These are phyloP conservation scores for Cercospora sesami DNA, from an alignment of 2,329 filamentous ascomycete genomes.

Conservation along the genomic window DNA sequence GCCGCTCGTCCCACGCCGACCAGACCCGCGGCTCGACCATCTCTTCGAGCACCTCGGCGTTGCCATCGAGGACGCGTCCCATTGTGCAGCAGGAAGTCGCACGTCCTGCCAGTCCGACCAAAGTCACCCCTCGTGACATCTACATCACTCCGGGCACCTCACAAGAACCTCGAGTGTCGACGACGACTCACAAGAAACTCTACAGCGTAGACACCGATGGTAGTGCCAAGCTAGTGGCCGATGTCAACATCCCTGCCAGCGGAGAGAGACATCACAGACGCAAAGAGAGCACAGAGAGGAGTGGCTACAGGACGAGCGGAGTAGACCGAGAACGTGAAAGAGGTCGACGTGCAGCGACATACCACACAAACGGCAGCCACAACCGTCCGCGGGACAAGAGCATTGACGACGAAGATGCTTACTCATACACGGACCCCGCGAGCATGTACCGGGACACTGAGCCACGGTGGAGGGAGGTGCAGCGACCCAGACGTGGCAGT, in stretches of 20 bases:
- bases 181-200: slow-evolving; percentile 48
- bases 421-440: slow-evolving; percentile 53
- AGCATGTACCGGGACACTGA: slow-evolving; percentile 55
- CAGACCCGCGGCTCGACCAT: slow-evolving; percentile 36
- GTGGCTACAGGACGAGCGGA: slow-evolving; percentile 28
- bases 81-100: slow-evolving; percentile 38
- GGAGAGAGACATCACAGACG: slow-evolving; percentile 42
- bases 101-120: slow-evolving; percentile 46
- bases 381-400: slow-evolving; percentile 31
- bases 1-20: slow-evolving; percentile 47
- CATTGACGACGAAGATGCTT: slow-evolving; percentile 47
- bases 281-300: slow-evolving; percentile 37
- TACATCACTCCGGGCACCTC: slow-evolving; percentile 43
- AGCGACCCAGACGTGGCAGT: slow-evolving; percentile 47
- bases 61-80: slow-evolving; percentile 39
- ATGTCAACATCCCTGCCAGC: slow-evolving; percentile 43
- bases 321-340: slow-evolving; percentile 30
- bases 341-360: slow-evolving; percentile 30
- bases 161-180: slow-evolving; percentile 31
- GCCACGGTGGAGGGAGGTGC: slow-evolving; percentile 44
- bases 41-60: slow-evolving; percentile 27
- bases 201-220: slow-evolving; percentile 52
- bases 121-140: slow-evolving; percentile 39
- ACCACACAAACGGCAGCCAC: slow-evolving; percentile 35
- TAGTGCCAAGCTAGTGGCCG: slow-evolving; percentile 40